Evolutionary conservation across 257 asterid species (phyloP).

Genomic region (Echites panduratus): DNA sequence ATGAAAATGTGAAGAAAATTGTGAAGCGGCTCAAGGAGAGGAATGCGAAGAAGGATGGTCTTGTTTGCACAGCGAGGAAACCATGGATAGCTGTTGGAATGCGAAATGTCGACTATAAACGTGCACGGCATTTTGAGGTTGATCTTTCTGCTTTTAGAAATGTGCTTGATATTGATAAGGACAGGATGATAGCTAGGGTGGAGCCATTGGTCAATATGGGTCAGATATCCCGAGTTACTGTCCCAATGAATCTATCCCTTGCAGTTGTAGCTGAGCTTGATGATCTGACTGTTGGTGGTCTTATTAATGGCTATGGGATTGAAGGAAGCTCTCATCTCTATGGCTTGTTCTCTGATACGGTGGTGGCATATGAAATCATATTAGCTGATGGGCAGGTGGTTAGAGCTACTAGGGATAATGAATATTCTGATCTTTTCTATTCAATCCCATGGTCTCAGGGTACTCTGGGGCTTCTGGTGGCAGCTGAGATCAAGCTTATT

Average conservation of each 20-base stretch:
- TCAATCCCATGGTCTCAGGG: constrained; percentile 99
- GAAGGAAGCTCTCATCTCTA: constrained; percentile 95
- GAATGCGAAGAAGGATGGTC: constrained; percentile 41
- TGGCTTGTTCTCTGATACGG: constrained; percentile 89
- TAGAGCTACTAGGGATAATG: constrained; percentile 88
- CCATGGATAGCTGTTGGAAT: constrained; percentile 74
- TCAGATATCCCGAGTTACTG: constrained; percentile 75
- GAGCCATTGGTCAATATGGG: constrained; percentile 99
- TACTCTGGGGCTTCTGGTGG: constrained; percentile 83
- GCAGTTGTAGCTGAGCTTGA: constrained; percentile 98
- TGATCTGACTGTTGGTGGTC: constrained; percentile 92
- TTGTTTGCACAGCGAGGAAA: constrained; percentile 93
- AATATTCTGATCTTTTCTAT: constrained; percentile 78
- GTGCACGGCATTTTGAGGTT: constrained; percentile 90
- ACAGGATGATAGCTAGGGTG: constrained; percentile 76
- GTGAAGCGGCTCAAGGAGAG: constrained; percentile 43
- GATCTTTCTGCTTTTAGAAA: constrained; percentile 88
- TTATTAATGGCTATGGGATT: constrained; percentile 90
- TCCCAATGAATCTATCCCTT: constrained; percentile 77
- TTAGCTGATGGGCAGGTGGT: constrained; percentile 79
- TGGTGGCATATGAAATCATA: constrained; percentile 82
- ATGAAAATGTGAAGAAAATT: constrained; percentile 45
- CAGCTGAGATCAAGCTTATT: constrained; percentile 95
- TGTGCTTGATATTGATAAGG: constrained; percentile 59
- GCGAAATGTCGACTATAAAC: constrained; percentile 92